Percentiles rank a stretch among this genome's conserved stretches.
Conservation (phyloP, 805 yeast species). For the Cyberlindnera lachancei region DNA sequence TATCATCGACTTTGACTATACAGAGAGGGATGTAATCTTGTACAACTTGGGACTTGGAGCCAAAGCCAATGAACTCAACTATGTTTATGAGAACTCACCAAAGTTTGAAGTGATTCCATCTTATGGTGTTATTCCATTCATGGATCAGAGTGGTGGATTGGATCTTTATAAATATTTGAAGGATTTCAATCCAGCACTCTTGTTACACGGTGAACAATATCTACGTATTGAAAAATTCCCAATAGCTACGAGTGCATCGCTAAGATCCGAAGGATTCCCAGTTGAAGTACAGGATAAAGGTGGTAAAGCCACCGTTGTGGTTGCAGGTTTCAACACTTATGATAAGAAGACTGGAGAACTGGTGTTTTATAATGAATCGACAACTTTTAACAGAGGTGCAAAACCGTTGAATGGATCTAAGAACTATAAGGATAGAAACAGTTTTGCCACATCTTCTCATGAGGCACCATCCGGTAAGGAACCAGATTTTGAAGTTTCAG, state of each 20-base stretch:
- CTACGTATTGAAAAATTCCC: conserved; percentile 70
- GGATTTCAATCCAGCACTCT: conserved; percentile 81
- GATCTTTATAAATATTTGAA: conserved; percentile 58
- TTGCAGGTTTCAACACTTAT: conserved; percentile 62
- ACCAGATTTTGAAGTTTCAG: conserved; percentile 61
- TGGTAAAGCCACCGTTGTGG: conserved; percentile 69
- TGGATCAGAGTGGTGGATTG: conserved; percentile 53
- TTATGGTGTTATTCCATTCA: conserved; percentile 83
- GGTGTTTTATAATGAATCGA: conserved; percentile 73
- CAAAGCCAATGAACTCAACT: conserved; percentile 63
- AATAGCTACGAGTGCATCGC: conserved; percentile 61
- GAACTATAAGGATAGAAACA: conserved; percentile 37
- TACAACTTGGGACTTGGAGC: conserved; percentile 92
- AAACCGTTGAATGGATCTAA: conserved; percentile 38
- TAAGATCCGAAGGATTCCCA: conserved; percentile 58
- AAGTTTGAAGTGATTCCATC: conserved; percentile 85
- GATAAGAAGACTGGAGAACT: conserved; percentile 64
- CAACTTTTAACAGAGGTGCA: conserved; percentile 74
- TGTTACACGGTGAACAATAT: conserved; percentile 94
- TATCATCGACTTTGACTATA: conserved; percentile 44
- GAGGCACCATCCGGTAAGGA: conserved; percentile 49
- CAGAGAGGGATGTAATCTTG: conserved; percentile 64
- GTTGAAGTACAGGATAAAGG: conserved; percentile 79
- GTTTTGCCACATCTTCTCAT: conserved; percentile 59
- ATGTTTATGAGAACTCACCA: conserved; percentile 66